phyloP scores from a whole-genome alignment of 2,329 filamentous ascomycete genomes.

The Aspergillus candidus region DNA sequence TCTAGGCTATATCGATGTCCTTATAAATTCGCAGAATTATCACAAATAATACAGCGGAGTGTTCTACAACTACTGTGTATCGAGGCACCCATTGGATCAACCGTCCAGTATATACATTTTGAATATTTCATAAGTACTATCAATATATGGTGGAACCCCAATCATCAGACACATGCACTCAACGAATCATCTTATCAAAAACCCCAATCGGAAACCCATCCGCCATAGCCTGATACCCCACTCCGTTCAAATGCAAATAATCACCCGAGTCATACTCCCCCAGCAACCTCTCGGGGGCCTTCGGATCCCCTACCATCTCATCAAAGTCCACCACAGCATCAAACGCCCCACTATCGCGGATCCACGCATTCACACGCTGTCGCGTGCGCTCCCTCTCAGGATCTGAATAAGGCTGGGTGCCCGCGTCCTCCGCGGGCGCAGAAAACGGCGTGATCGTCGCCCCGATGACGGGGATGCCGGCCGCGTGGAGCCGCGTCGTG shows the following conservation, averaged over 20 bases:
- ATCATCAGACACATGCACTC: too few species aligned
- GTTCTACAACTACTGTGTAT: too few species aligned
- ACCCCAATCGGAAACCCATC: constrained; percentile 48
- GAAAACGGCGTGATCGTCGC: constrained; percentile 63
- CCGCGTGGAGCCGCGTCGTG: constrained; percentile 47
- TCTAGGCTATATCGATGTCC: too few species aligned
- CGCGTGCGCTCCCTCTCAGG: constrained; percentile 52
- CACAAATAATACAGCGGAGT: too few species aligned
- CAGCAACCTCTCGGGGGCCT: constrained; percentile 45
- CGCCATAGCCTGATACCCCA: constrained; percentile 56
- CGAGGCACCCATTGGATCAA: too few species aligned
- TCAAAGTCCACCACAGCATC: constrained; percentile 61
- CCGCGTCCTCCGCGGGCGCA: constrained; percentile 27
- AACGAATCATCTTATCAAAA: constrained; percentile 17
- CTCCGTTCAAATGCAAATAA: constrained; percentile 57
- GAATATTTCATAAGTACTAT: too few species aligned
- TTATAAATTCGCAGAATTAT: too few species aligned
- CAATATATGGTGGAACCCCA: too few species aligned
- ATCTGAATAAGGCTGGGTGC: constrained; percentile 49
- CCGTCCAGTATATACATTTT: too few species aligned
- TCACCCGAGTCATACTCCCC: constrained; percentile 55
- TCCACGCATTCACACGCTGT: constrained; percentile 56
- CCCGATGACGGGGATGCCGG: constrained; percentile 53
- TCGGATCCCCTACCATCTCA: constrained; percentile 48
- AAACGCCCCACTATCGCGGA: constrained; percentile 51